These are phyloP conservation scores for Talaromyces sp. DNA, from an alignment of 2,329 filamentous ascomycete species.

Conservation along the genomic window DNA sequence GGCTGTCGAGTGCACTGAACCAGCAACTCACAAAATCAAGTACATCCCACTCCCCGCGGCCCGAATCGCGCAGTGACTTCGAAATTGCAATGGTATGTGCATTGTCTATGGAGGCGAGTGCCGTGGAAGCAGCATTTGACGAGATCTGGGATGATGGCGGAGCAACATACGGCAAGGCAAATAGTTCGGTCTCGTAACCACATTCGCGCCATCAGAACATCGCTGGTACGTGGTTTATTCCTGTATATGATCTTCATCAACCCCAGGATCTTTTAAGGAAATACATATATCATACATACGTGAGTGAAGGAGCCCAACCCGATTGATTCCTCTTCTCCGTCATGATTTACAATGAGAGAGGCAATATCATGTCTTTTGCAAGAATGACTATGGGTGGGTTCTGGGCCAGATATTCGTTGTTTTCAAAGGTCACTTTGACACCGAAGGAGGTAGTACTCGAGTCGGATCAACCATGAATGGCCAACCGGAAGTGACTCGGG, in stretches of 20 bases:
- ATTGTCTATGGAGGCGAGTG: neutral
- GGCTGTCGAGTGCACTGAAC: too few relatives aligned
- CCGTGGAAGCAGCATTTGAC: slow-evolving; percentile 8
- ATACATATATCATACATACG: neutral
- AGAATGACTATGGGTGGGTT: neutral
- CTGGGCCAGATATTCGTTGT: neutral
- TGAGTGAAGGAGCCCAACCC: too few relatives aligned
- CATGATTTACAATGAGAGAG: neutral
- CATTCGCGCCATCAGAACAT: neutral
- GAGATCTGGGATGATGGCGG: neutral
- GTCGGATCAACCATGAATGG: neutral
- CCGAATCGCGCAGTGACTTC: neutral
- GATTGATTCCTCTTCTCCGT: neutral
- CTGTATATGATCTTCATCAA: neutral
- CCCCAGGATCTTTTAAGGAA: neutral
- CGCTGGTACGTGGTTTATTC: neutral
- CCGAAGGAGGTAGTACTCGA: neutral
- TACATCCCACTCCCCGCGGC: neutral
- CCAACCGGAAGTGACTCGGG: neutral
- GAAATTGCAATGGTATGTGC: slow-evolving; percentile 5
- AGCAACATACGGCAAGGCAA: neutral
- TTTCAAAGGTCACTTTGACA: neutral
- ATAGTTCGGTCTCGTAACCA: neutral
- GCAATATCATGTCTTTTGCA: neutral
- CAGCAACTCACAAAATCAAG: too few relatives aligned